These are phyloP conservation scores for Rhodamnia rubescens DNA, from an alignment of 345 rosid species.

Conservation along the genomic window DNA sequence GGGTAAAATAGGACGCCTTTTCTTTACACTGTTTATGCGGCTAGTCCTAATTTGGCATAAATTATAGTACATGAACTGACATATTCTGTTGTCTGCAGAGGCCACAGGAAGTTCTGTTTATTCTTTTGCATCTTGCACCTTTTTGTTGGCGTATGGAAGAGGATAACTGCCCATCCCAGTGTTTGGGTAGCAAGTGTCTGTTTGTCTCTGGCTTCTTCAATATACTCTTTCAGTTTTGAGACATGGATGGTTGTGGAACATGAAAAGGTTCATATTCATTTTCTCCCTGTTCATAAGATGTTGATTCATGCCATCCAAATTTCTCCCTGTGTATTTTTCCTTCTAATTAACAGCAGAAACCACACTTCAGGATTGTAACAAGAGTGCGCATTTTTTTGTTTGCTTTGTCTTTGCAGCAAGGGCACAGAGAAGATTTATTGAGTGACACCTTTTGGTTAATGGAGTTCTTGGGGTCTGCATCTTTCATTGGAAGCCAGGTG, in stretches of 20 bases:
- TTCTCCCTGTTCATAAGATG: background rate
- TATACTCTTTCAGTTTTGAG: constrained; percentile 73
- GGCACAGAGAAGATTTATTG: constrained; percentile 62
- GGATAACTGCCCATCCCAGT: constrained; percentile 37
- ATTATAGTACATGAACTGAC: background rate
- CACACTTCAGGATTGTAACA: background rate
- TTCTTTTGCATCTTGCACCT: constrained; percentile 64
- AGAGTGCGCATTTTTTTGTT: background rate
- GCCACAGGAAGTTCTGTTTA: constrained; percentile 65
- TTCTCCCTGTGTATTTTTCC: background rate
- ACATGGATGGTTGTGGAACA: constrained; percentile 76
- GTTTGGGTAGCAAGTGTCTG: constrained; percentile 49
- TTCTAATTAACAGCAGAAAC: background rate
- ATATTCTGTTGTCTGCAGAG: constrained; percentile 27
- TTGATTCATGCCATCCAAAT: background rate
- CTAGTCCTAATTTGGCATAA: background rate
- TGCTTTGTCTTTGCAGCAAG: constrained; percentile 46
- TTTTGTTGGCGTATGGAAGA: constrained; percentile 68
- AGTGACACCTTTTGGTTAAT: constrained; percentile 87
- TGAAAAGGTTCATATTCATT: constrained; percentile 52
- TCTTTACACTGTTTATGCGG: background rate
- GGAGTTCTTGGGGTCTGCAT: constrained; percentile 72
- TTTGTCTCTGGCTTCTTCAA: constrained; percentile 56
- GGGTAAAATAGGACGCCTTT: background rate
- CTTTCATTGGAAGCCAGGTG: constrained; percentile 67